A percentile compares a stretch with the other conserved stretches of the same genome.
Evolutionary conservation across 2,329 filamentous ascomycete genomes (phyloP).

Genomic region (Penicillium sp.): DNA sequence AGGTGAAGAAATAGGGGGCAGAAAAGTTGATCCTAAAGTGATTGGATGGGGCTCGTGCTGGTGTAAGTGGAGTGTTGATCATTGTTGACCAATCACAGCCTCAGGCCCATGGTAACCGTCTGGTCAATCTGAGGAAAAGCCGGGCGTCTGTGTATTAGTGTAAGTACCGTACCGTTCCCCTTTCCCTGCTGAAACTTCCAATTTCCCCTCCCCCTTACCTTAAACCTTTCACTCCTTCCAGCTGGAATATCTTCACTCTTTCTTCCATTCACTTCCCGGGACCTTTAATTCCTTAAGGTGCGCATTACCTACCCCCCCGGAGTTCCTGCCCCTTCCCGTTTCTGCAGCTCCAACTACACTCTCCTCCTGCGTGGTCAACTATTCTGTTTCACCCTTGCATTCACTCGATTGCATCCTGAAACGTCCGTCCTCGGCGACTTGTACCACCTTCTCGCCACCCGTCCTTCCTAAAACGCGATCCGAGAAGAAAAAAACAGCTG

Average conservation of each 20-base stretch:
- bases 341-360: not conserved
- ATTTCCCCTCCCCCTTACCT: conserved; percentile 29
- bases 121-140: not conserved
- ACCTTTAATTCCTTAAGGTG: conserved; percentile 8
- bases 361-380: conserved; percentile 3
- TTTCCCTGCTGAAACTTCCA: conserved; percentile 28
- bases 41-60: conserved; percentile 3
- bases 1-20: not conserved
- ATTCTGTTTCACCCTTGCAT: conserved; percentile 23
- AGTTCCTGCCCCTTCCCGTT: not conserved
- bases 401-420: conserved; percentile 23
- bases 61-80: not conserved
- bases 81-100: not conserved
- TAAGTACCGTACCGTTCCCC: conserved; percentile 14
- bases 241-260: conserved; percentile 7
- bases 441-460: conserved; percentile 19
- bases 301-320: not conserved
- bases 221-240: conserved; percentile 15
- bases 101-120: not conserved
- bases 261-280: conserved; percentile 11
- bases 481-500: not conserved
- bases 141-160: not conserved
- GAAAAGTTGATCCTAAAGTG: not conserved
- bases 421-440: conserved; percentile 20
- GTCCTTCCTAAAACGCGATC: conserved; percentile 13